Evolutionary conservation across 75 land plant genomes (phyloP).

Genomic region (Gnetum montanum): DNA sequence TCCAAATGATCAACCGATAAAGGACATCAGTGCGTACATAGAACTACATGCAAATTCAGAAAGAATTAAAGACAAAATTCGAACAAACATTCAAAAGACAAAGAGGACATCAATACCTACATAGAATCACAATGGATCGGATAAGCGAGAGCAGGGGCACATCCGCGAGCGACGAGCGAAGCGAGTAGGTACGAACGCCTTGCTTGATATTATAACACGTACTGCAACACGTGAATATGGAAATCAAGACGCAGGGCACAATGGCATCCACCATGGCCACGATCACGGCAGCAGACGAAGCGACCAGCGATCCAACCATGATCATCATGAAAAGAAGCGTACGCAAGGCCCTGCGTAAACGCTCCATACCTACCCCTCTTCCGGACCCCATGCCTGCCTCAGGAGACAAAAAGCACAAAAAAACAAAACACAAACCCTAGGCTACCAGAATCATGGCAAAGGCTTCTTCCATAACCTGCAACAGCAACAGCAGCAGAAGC

Average conservation of each 20-base stretch:
- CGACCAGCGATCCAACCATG: slow-evolving; percentile 32
- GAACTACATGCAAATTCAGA: too few species aligned
- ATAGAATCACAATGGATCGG: slow-evolving; percentile 22
- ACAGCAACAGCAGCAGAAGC: not conserved
- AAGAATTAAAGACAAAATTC: too few species aligned
- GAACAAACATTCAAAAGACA: not conserved
- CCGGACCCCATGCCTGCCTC: slow-evolving; percentile 29
- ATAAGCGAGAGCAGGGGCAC: slow-evolving; percentile 29
- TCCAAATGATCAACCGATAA: too few species aligned
- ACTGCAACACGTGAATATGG: slow-evolving; percentile 22
- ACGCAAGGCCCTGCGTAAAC: slow-evolving; percentile 15
- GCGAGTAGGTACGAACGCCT: slow-evolving; percentile 23
- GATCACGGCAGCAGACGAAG: slow-evolving; percentile 25
- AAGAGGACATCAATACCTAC: slow-evolving; percentile 16
- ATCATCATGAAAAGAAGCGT: slow-evolving; percentile 27
- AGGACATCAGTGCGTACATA: too few species aligned
- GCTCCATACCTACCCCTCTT: slow-evolving; percentile 18
- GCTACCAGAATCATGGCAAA: too few species aligned
- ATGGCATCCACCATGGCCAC: slow-evolving; percentile 23
- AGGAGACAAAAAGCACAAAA: too few species aligned
- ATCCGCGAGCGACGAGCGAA: slow-evolving; percentile 27
- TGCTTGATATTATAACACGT: slow-evolving; percentile 17
- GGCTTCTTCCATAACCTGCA: not conserved
- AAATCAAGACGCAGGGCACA: slow-evolving; percentile 18
- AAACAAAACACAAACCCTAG: too few species aligned